Evolutionary conservation across 345 rosid species (phyloP).

Genomic region (Salix suchowensis): DNA sequence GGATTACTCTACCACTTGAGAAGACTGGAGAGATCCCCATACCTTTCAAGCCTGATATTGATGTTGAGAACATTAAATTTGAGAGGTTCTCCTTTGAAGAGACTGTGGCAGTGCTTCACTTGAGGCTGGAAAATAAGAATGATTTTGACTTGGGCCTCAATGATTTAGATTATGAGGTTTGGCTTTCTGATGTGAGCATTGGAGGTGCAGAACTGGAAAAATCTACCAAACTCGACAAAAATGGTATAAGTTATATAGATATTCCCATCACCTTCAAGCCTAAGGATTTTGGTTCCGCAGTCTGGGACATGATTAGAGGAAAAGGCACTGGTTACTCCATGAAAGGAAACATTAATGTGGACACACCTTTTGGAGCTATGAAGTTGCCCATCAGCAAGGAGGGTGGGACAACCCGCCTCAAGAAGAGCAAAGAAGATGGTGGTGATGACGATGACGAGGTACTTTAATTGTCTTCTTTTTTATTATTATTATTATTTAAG

Average conservation of each 20-base stretch:
- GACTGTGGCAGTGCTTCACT: slow-evolving; percentile 75
- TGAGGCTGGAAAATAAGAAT: slow-evolving; percentile 80
- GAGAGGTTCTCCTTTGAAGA: slow-evolving; percentile 81
- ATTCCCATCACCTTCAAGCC: slow-evolving; percentile 86
- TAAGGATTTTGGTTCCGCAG: slow-evolving; percentile 92
- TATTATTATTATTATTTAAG: too few relatives aligned
- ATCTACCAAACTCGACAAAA: slow-evolving; percentile 61
- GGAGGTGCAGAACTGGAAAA: slow-evolving; percentile 67
- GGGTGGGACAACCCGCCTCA: slow-evolving; percentile 81
- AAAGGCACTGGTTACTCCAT: slow-evolving; percentile 85
- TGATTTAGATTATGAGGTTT: slow-evolving; percentile 72
- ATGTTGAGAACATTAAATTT: slow-evolving; percentile 71
- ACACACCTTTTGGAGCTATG: slow-evolving; percentile 94
- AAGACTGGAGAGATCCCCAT: slow-evolving; percentile 93
- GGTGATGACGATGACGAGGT: slow-evolving; percentile 61
- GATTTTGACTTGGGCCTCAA: slow-evolving; percentile 87
- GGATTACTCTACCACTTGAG: slow-evolving; percentile 81
- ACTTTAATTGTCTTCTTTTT: not conserved
- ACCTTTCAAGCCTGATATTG: slow-evolving; percentile 92
- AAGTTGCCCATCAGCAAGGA: slow-evolving; percentile 90
- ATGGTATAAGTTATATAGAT: slow-evolving; percentile 55
- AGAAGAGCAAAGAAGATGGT: slow-evolving; percentile 73
- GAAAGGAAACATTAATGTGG: slow-evolving; percentile 76
- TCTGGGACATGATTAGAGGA: slow-evolving; percentile 99
- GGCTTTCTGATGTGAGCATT: slow-evolving; percentile 69